A percentile compares a stretch with the other conserved stretches of the same genome.
phyloP scores from a whole-genome alignment of 2,329 filamentous ascomycete genomes.

The Ophioceras dolichostomum region DNA sequence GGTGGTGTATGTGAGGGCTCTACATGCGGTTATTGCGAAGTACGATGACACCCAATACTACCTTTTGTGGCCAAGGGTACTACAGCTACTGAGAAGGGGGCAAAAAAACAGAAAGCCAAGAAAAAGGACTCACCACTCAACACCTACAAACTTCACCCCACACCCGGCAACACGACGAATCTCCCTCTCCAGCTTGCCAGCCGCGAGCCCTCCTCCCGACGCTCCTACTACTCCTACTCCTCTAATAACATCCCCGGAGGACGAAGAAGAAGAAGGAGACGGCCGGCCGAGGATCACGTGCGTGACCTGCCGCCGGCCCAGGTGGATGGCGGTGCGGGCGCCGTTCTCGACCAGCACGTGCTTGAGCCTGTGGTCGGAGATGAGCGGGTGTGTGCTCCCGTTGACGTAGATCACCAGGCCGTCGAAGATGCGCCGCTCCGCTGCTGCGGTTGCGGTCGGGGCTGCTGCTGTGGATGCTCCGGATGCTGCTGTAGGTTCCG shows the following conservation, averaged over 20 bases:
- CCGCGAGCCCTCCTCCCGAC: conserved; percentile 58
- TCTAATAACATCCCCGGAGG: no score
- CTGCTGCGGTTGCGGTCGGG: no score
- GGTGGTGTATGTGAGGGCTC: no score
- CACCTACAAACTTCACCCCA: conserved; percentile 65
- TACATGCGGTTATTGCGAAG: no score
- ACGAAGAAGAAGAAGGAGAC: conserved; percentile 8
- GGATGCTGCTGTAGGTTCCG: no score
- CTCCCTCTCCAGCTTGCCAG: conserved; percentile 71
- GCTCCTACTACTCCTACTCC: conserved; percentile 5
- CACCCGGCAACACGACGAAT: conserved; percentile 54
- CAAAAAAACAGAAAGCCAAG: conserved; percentile 6
- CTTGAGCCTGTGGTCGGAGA: conserved; percentile 82
- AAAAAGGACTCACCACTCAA: conserved; percentile 54
- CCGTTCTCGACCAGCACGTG: conserved; percentile 64
- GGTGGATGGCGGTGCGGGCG: conserved; percentile 54
- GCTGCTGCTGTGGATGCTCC: no score
- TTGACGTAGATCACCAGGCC: conserved; percentile 74
- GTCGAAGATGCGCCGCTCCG: conserved; percentile 44
- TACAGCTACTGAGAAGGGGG: no score
- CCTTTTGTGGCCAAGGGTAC: no score
- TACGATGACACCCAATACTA: no score
- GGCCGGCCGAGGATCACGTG: conserved; percentile 71
- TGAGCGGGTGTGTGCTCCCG: conserved; percentile 66
- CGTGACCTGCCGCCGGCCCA: conserved; percentile 64